Evolutionary conservation across 2,329 filamentous ascomycete genomes (phyloP).

Genomic region (Penicillium sp.): DNA sequence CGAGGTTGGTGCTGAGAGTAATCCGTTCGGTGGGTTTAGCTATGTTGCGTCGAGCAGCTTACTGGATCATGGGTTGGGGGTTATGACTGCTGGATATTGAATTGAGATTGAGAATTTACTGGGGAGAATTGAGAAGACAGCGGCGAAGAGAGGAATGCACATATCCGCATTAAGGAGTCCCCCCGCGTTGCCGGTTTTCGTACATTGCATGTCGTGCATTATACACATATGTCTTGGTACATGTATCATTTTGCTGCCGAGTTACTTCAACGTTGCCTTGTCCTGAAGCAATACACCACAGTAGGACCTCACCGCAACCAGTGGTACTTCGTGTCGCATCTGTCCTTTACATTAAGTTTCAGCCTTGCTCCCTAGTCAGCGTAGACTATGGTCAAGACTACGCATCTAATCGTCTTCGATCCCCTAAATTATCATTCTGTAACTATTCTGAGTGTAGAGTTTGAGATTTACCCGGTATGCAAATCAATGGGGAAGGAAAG

Average conservation of each 20-base stretch:
- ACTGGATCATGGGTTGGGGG: slow-evolving; percentile 40
- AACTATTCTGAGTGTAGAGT: slow-evolving; percentile 1
- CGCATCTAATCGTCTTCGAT: not conserved
- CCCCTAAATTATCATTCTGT: slow-evolving; percentile 2
- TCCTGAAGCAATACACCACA: not conserved
- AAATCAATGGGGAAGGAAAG: slow-evolving; percentile 7
- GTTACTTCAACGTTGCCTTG: not conserved
- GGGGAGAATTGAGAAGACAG: not conserved
- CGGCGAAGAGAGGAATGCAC: not conserved
- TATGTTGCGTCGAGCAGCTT: slow-evolving; percentile 49
- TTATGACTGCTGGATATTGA: slow-evolving; percentile 27
- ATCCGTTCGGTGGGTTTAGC: slow-evolving; percentile 50
- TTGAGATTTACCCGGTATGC: slow-evolving; percentile 10
- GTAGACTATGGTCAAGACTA: not conserved
- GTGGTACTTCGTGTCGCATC: not conserved
- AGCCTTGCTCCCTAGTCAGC: not conserved
- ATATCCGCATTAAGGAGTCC: not conserved
- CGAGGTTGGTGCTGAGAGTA: slow-evolving; percentile 27
- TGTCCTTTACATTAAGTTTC: no score
- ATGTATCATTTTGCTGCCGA: not conserved
- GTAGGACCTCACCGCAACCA: not conserved
- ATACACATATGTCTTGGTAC: no score
- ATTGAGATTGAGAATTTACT: not conserved
- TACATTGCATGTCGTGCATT: not conserved
- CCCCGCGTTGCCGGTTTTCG: not conserved